Evolutionary conservation across 2,329 filamentous ascomycete species (phyloP).

Genomic region (Sordariomycetes sp.): DNA sequence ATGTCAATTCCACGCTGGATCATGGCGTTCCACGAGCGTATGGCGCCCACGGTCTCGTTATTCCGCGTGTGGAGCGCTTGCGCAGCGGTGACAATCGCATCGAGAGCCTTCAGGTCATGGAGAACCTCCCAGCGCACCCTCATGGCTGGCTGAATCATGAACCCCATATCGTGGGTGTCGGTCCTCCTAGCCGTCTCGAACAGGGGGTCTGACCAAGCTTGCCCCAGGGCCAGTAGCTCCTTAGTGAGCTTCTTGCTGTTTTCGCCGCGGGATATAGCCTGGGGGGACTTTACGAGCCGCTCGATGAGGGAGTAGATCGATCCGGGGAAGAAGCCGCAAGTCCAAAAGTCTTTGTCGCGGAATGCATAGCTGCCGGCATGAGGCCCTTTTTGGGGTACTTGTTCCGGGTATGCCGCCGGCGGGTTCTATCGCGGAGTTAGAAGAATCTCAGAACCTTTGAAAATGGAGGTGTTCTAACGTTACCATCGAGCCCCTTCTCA

Average conservation of each 20-base stretch:
- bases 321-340: slow-evolving; percentile 22
- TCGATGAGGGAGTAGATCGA: slow-evolving; percentile 22
- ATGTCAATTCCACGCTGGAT: slow-evolving; percentile 16
- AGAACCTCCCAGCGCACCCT: slow-evolving; percentile 36
- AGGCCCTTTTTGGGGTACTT: slow-evolving; percentile 8
- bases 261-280: background rate
- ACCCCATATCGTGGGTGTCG: slow-evolving; percentile 43
- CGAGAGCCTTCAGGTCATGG: slow-evolving; percentile 23
- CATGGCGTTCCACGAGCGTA: slow-evolving; percentile 35
- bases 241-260: background rate
- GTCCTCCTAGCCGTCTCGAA: slow-evolving; percentile 24
- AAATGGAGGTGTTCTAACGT: background rate
- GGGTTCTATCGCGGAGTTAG: slow-evolving; percentile 1
- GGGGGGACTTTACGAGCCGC: slow-evolving; percentile 18
- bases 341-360: slow-evolving; percentile 8
- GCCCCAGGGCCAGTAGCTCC: slow-evolving; percentile 14
- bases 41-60: slow-evolving; percentile 29
- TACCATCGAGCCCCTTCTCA: background rate
- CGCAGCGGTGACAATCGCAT: slow-evolving; percentile 30
- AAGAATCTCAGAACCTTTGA: background rate
- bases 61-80: slow-evolving; percentile 30
- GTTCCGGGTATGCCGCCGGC: slow-evolving; percentile 9
- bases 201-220: slow-evolving; percentile 22
- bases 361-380: slow-evolving; percentile 8
- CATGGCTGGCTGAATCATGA: slow-evolving; percentile 39